phyloP scores from a whole-genome alignment of 306 rosid genomes.

The Ormosia semicastrata region DNA sequence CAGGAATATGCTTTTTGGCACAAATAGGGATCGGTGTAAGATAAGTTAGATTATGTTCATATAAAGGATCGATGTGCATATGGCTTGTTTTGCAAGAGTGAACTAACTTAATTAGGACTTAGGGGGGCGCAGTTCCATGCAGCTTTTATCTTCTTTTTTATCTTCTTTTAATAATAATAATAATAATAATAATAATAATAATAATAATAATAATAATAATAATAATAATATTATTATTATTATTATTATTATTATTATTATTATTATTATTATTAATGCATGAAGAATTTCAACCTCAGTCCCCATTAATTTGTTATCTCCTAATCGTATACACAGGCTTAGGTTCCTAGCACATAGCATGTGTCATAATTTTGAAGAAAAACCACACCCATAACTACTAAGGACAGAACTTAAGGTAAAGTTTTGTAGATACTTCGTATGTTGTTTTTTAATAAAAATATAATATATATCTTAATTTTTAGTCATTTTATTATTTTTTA shows the following conservation, averaged over 20 bases:
- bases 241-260: no score
- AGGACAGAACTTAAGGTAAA: no score
- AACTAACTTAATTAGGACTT: not conserved
- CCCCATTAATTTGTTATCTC: not conserved
- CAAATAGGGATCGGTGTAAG: conserved; percentile 22
- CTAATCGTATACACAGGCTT: not conserved
- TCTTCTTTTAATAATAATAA: no score
- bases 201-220: no score
- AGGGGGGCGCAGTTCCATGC: not conserved
- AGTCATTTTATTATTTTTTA: no score
- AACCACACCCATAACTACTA: not conserved
- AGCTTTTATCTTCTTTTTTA: not conserved
- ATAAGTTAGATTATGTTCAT: conserved; percentile 25
- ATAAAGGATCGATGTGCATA: not conserved
- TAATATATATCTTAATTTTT: no score
- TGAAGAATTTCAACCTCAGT: conserved; percentile 8
- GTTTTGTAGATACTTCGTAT: no score
- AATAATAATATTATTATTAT: no score
- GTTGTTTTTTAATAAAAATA: no score
- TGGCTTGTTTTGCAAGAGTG: not conserved
- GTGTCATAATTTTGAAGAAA: not conserved
- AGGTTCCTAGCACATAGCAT: conserved; percentile 28
- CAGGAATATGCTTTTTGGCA: conserved; percentile 22
- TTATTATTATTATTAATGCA: not conserved
- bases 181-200: no score